Base-by-base conservation (phyloP, 2,329 filamentous ascomycete species). In the Aspergillus fijiensis region DNA sequence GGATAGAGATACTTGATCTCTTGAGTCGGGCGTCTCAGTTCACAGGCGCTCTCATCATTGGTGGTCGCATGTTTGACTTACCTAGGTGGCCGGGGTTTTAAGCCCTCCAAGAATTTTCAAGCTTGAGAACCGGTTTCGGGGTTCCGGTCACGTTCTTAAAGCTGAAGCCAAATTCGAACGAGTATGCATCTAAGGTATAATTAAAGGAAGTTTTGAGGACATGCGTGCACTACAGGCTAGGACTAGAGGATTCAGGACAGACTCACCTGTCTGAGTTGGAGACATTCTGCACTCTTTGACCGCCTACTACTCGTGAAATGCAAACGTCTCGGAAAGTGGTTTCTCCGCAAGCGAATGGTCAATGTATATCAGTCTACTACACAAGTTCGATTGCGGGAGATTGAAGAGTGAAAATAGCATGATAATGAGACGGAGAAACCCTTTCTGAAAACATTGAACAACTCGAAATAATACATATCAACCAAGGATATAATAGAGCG, bases 201-300 rank as follows among this genome's bases (percentile, higher is more conserved):
- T 7, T 7, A 10, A 58, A 53, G 60, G 35, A 50, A 54, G 31
- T 47, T 47, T 27, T 16, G 39, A 11, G 29, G 56, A 47, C 23
- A 48, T 27, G 55, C 42, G 25, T 53, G 45, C 45, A 62, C 48
- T 47, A 58, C 59, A 59, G 45, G 27, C 39, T 19, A 19, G 35
- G 29, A 49, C 21, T 42, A 51, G 33, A 23, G 33, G 53, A 35
- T 49, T 35, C 45, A 59, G 27, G 39, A 58, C 60, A 65, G 65
- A 67, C 66, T 68, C 58, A 62, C 64, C 52, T 56, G 64, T 19
- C 33, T 16, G 65, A 49, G 56, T 66, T 35, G 52, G 56, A 55
- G 51, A 51, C 55, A 67, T 75, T 75, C 59, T 75, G 72, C 72
- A 66, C 2, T 1, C 0, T 2, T 7, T 57, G 25, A 72, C 72